Conservation (phyloP, 495 filamentous ascomycete species). For the Parachaetomium inaequale region DNA sequence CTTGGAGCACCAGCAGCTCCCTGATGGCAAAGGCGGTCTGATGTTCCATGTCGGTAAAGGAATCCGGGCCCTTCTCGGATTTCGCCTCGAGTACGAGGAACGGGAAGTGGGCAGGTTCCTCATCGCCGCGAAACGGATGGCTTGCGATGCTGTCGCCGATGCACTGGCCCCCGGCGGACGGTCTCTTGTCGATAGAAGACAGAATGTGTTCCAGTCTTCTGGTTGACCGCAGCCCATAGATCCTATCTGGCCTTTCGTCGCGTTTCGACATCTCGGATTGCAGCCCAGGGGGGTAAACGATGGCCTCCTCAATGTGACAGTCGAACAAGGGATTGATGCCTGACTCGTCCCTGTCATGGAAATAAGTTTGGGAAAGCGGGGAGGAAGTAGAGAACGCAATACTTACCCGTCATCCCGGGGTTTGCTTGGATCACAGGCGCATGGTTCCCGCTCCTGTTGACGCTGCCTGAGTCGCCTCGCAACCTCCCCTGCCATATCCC, state of each 20-base stretch:
- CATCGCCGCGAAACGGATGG: neutral
- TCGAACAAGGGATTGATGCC: constrained; percentile 1
- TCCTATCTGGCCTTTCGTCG: neutral
- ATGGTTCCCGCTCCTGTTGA: neutral
- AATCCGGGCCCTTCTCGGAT: neutral
- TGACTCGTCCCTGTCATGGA: neutral
- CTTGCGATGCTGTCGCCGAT: neutral
- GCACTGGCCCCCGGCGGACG: neutral
- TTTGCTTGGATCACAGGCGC: neutral
- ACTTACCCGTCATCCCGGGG: neutral
- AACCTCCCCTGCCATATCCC: neutral
- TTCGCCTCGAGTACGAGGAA: neutral
- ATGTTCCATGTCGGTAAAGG: neutral
- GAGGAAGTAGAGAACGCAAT: neutral
- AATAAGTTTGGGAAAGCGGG: neutral
- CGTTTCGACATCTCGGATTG: neutral
- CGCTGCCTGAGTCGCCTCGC: neutral
- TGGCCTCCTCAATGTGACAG: neutral
- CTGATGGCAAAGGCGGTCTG: neutral
- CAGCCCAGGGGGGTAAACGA: neutral
- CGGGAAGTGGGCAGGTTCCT: neutral
- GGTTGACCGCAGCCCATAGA: neutral
- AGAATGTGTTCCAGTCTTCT: neutral
- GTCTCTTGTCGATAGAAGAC: neutral
- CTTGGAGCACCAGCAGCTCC: neutral